Base-by-base conservation (phyloP, 345 rosid genomes). In the Citrus glauca region DNA sequence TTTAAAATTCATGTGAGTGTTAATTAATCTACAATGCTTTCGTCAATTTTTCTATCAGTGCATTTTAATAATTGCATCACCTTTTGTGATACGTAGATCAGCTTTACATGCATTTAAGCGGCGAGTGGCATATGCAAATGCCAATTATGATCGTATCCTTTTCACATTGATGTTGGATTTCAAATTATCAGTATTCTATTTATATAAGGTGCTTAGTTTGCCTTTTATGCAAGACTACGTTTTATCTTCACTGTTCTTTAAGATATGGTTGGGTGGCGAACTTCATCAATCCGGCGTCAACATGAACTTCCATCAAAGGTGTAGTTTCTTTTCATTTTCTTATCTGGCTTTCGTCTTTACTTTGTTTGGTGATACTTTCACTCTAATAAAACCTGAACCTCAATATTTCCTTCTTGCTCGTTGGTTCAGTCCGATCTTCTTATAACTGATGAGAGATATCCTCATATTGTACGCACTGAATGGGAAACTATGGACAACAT, bases 191-290 rank as follows among this genome's bases (percentile, higher is more conserved):
- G 37, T 70, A 60, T 75, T 37, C 76, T 72, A 73, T 57, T 37
- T 64, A 62, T 66, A 40, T 40, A 19, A 62, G 73, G 35, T 71
- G 7, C n/a, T 71, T 11, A 66, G 40, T 71, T 77, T 60, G 7
- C 38, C 37, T 62, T 67, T 72, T n/a, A 11, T 68, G 37, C 63
- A 70, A 53, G 24, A 45, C 56, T 65, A 3, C 69, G 80, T 82
- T 84, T 35, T 79, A 56, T 74, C 91, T 91, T 90, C 53, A 93
- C 88, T 77, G 35, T 48, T 50, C 24, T 70, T 22, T 69, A 75
- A 93, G 98, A 93, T 81, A 83, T 93, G 79, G 98, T 93, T 86
- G 98, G 98, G 64, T 95, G 98, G 98, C 87, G 98, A 78, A 95
- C 98, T 73, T 93, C 98, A 71, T 94, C 98, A 66, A 94, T 94